phyloP scores from a whole-genome alignment of 176 grass and related monocot genomes.

The Neostapfia colusana region DNA sequence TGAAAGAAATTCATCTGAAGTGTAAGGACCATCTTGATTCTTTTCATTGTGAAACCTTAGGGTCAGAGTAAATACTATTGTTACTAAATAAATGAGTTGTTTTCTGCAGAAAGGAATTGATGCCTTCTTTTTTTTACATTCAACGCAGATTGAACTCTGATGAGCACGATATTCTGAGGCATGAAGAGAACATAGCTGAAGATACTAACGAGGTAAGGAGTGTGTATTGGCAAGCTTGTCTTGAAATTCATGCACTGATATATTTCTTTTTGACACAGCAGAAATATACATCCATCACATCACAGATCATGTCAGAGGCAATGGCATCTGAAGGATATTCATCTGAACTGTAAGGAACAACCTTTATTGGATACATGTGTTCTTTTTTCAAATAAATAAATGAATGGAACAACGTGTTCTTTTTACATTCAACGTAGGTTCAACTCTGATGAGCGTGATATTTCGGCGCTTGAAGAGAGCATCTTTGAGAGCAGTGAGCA shows the following conservation, averaged over 20 bases:
- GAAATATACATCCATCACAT: no score
- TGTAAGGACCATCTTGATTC: constrained; percentile 27
- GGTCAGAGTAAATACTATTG: not conserved
- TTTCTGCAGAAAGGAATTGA: not conserved
- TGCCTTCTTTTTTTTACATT: not conserved
- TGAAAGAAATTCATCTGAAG: constrained; percentile 31
- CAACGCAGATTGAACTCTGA: constrained; percentile 36
- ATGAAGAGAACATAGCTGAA: constrained; percentile 18
- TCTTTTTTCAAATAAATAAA: not conserved
- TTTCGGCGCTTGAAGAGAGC: not conserved
- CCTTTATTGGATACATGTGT: not conserved
- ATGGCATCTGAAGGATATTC: no score
- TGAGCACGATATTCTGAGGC: not conserved
- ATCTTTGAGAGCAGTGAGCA: not conserved
- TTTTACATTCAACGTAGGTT: constrained; percentile 32
- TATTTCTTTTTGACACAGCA: not conserved
- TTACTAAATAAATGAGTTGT: not conserved
- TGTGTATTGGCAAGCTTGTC: not conserved
- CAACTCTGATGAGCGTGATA: constrained; percentile 23
- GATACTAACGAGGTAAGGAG: not conserved
- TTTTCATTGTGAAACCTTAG: not conserved
- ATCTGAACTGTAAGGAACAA: no score
- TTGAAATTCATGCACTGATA: not conserved
- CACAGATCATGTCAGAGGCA: no score
- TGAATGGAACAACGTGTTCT: not conserved